Evolutionary conservation across 139 green algal species (phyloP).

Genomic region (Chlorokybus atmophyticus): DNA sequence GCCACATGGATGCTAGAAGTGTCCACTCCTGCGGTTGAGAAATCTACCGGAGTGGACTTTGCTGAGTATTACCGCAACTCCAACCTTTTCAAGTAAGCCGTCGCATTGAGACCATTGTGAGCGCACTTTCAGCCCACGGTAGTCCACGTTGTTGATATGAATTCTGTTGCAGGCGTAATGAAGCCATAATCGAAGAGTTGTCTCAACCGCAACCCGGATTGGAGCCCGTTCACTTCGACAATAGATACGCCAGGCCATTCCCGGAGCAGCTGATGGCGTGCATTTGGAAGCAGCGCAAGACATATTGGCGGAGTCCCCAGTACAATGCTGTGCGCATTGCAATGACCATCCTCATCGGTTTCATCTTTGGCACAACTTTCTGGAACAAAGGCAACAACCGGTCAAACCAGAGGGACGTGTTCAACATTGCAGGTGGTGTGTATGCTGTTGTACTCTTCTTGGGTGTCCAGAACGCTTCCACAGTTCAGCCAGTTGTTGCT

Average conservation of each 20-base stretch:
- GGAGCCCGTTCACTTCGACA: conserved; percentile 1
- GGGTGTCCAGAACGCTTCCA: conserved; percentile 35
- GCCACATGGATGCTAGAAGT: conserved; percentile 70
- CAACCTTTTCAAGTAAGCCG: no score
- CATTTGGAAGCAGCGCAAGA: conserved; percentile 10
- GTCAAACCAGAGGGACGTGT: conserved; percentile 25
- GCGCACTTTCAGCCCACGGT: no score
- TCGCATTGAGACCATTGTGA: no score
- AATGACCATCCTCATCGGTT: conserved; percentile 7
- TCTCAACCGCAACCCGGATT: not conserved
- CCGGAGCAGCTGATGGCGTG: not conserved
- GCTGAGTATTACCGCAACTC: not conserved
- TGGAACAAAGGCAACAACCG: conserved; percentile 14
- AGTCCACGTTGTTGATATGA: no score
- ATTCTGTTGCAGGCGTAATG: not conserved
- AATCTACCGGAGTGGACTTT: conserved; percentile 1
- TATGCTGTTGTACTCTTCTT: conserved; percentile 39
- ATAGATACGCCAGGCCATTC: conserved; percentile 4
- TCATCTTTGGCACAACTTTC: conserved; percentile 24
- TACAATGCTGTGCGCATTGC: conserved; percentile 18
- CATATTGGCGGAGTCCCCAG: conserved; percentile 18
- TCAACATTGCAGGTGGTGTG: conserved; percentile 37
- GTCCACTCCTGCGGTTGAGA: no score
- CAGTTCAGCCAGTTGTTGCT: conserved; percentile 28
- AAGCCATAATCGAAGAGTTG: not conserved